These are phyloP conservation scores for Mediolabrus comicus DNA, from an alignment of 108 stramenopile species.

Conservation along the genomic window DNA sequence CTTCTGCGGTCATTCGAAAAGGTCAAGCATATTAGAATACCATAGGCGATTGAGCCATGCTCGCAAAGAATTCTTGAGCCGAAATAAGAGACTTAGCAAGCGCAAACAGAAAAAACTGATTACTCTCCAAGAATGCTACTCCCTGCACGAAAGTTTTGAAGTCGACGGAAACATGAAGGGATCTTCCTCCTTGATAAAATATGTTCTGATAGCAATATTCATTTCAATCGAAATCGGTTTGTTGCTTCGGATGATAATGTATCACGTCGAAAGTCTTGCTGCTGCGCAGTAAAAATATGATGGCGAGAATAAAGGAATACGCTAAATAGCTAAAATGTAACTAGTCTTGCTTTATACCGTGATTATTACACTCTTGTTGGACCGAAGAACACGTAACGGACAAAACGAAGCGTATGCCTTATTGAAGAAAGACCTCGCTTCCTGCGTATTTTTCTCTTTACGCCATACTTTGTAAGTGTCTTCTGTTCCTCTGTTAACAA, in stretches of 20 bases:
- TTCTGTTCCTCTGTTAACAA: neutral
- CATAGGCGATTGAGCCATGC: constrained; percentile 5
- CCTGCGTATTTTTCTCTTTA: neutral
- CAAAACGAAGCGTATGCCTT: neutral
- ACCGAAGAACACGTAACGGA: too few relatives aligned
- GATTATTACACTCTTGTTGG: too few relatives aligned
- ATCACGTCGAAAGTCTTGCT: too few relatives aligned
- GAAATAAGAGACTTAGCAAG: neutral
- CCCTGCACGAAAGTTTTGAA: neutral
- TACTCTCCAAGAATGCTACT: neutral
- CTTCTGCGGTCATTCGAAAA: constrained; percentile 1
- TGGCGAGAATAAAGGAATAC: too few relatives aligned
- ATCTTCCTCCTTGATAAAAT: neutral
- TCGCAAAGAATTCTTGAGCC: neutral
- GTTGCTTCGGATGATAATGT: neutral
- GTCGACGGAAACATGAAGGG: neutral
- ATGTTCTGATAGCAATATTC: neutral
- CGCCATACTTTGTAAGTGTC: neutral
- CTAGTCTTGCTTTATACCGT: too few relatives aligned
- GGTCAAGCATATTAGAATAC: constrained; percentile 11
- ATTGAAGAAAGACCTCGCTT: neutral
- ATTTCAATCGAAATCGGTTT: neutral
- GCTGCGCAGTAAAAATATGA: neutral
- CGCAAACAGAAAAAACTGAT: neutral
- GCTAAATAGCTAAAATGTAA: neutral